A percentile compares a stretch with the other conserved stretches of the same genome.
These are phyloP conservation scores for Neoarthrinium moseri DNA, from an alignment of 2,329 filamentous ascomycete species.

Conservation along the genomic window DNA sequence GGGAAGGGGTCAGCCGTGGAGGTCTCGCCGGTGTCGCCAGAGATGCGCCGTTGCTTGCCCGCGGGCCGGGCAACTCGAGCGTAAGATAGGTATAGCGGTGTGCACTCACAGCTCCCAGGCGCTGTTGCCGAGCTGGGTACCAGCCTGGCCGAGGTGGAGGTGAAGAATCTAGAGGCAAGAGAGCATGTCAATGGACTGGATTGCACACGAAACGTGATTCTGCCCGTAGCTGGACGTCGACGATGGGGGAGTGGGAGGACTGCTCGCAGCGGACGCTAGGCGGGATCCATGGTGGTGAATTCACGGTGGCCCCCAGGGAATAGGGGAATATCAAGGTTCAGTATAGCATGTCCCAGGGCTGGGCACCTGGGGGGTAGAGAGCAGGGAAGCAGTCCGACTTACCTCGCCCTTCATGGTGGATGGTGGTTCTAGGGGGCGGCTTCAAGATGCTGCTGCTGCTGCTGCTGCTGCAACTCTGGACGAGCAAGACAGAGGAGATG, in stretches of 20 bases:
- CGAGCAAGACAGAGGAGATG: neutral
- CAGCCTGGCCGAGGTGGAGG: conserved; percentile 67
- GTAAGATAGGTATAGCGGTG: conserved; percentile 18
- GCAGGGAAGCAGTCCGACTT: conserved; percentile 26
- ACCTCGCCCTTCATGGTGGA: conserved; percentile 58
- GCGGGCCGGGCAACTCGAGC: too few relatives aligned
- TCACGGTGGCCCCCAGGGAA: neutral
- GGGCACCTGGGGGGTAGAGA: conserved; percentile 11
- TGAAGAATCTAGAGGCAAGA: conserved; percentile 52
- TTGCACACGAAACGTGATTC: neutral
- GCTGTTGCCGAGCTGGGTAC: conserved; percentile 72
- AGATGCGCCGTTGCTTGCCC: too few relatives aligned
- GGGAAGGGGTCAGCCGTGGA: conserved; percentile 2
- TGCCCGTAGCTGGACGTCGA: too few relatives aligned
- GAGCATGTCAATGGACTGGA: conserved; percentile 6
- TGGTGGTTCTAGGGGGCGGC: conserved; percentile 5
- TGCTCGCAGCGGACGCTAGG: too few relatives aligned
- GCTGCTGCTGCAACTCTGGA: neutral
- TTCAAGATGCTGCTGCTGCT: too few relatives aligned
- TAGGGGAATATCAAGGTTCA: neutral
- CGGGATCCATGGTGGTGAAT: neutral
- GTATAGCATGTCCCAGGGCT: conserved; percentile 9
- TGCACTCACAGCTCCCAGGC: conserved; percentile 71
- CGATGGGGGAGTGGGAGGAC: too few relatives aligned
- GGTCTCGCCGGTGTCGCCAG: neutral